Base-by-base conservation (phyloP, 2,329 filamentous ascomycete species). In the Dendrostoma leiphaemia region DNA sequence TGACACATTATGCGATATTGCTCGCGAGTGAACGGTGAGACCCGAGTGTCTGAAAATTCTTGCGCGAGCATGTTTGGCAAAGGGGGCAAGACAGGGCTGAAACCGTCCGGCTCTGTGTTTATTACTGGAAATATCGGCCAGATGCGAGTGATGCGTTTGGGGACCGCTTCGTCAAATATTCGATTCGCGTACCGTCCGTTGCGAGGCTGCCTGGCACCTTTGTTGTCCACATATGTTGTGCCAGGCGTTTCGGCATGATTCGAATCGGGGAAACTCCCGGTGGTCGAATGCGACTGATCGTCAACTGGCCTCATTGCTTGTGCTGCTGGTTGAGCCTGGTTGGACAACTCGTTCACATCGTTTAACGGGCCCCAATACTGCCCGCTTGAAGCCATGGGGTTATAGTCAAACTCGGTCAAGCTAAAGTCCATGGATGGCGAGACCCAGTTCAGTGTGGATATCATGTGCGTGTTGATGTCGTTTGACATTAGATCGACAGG, bases 361-460 rank as follows among this genome's bases (percentile, higher is more conserved):
- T 17, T 31, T 12, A 43, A 24, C n/a, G 47, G 19, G 41, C 41
- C 34, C 52, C 52, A 54, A 21, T 54, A 54, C 23, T 45, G 52
- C 21, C 51, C 48, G 47, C 13, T 41, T 12, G 52, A 21, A 17
- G 47, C 32, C 15, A 54, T 46, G 13, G 40, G 26, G 41, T 35
- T 51, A 24, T 54, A 54, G 13, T 45, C 38, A 23, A 54, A 54
- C 19, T 51, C 41, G 40, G 37, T 19, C 32, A 54, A 21, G 40
- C 51, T 32, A 4, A 54, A 51, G 4, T 54, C 52, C 52, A 51
- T 54, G 12, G 47, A 35, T 32, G 52, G 52, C 10, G 52, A 54
- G n/a, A 54, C 32, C 52, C 52, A 54, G 19, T 54, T 54, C 40
- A 54, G 12, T 1, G 52, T 38, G 12, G 52, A 54, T 8, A 54